These are phyloP conservation scores for Termitomyces sp. DNA, from an alignment of 768 basidiomycete species.

Conservation along the genomic window DNA sequence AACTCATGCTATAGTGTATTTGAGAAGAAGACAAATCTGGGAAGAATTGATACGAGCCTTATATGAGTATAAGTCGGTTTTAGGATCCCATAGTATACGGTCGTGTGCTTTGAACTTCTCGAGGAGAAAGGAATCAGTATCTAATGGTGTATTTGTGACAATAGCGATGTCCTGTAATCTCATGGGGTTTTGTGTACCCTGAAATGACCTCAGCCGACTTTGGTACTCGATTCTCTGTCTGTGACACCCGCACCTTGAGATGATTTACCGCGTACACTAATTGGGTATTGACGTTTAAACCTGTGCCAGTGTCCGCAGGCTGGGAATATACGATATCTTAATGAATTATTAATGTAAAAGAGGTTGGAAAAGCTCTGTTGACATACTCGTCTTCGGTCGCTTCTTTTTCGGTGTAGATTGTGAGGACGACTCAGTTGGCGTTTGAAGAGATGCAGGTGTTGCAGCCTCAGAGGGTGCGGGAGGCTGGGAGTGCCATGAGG, in stretches of 20 bases:
- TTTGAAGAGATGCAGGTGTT: slow-evolving; percentile 13
- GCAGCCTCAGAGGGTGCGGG: slow-evolving; percentile 18
- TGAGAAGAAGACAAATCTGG: neutral
- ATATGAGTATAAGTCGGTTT: slow-evolving; percentile 83
- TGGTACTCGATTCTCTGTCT: neutral
- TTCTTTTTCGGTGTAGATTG: slow-evolving; percentile 46
- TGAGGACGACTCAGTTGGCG: slow-evolving; percentile 16
- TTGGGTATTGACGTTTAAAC: slow-evolving; percentile 80
- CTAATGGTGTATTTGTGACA: slow-evolving; percentile 69
- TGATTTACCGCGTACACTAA: slow-evolving; percentile 78
- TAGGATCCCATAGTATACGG: slow-evolving; percentile 70
- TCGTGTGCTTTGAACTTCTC: slow-evolving; percentile 84
- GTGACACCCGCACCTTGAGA: slow-evolving; percentile 53
- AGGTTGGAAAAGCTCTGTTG: slow-evolving; percentile 13
- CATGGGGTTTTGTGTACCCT: slow-evolving; percentile 74
- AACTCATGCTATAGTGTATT: slow-evolving; percentile 65
- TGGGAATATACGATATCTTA: slow-evolving; percentile 80
- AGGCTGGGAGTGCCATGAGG: slow-evolving; percentile 73
- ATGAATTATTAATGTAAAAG: slow-evolving; percentile 12
- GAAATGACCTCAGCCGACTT: slow-evolving; percentile 4
- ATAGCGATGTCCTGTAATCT: slow-evolving; percentile 86
- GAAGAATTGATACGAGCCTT: slow-evolving; percentile 43
- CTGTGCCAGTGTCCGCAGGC: slow-evolving; percentile 79
- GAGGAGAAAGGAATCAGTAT: slow-evolving; percentile 62
- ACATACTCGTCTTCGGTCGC: slow-evolving; percentile 60